Base-by-base conservation (phyloP, 1,284 basidiomycete genomes). In the Omphalotus olearius region DNA sequence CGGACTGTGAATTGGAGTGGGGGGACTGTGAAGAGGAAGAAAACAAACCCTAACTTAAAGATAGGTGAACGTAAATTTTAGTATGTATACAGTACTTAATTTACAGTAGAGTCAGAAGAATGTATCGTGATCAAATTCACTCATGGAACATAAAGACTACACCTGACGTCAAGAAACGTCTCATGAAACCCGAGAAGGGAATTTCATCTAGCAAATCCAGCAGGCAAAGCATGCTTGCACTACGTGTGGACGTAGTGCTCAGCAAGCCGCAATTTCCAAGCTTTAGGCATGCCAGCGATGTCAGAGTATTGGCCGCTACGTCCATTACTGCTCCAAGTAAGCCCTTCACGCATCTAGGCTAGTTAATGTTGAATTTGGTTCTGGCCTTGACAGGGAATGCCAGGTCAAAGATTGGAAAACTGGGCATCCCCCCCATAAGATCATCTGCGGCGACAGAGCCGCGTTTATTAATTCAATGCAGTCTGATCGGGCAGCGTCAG, bases 261-360 rank as follows among this genome's bases (percentile, higher is more conserved):
- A 47, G 26, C 46, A 14, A 11, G 46, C 46, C 5, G 46, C 20
- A n/a, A 36, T 42, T 10, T 17, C 7, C n/a, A 39, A 16, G 25
- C 18, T 49, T 16, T 14, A 25, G 20, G 36, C 25, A 18, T 49
- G 47, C 30, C 38, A 26, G n/a, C 40, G 41, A 33, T 49, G 47
- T 39, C 30, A 39, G 4, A 28, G 13, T 2, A 49, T 49, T 16
- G 47, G 38, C 6, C 37, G 47, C 23, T n/a, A 28, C 17, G 47
- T 49, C 38, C 42, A 30, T 39, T 49, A 49, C 25, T 49, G 47
- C 25, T 28, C 23, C 38, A 49, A 26, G 47, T 49, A 30, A 14
- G 28, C 5, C n/a, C 33, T 33, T 2, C 7, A 2, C 7, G 7
- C 17, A n/a, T 47, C 37, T 28, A 3, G 2, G 37, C 25, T 25